phyloP scores from a whole-genome alignment of 805 yeast species.

The Saccharomyces jurei region DNA sequence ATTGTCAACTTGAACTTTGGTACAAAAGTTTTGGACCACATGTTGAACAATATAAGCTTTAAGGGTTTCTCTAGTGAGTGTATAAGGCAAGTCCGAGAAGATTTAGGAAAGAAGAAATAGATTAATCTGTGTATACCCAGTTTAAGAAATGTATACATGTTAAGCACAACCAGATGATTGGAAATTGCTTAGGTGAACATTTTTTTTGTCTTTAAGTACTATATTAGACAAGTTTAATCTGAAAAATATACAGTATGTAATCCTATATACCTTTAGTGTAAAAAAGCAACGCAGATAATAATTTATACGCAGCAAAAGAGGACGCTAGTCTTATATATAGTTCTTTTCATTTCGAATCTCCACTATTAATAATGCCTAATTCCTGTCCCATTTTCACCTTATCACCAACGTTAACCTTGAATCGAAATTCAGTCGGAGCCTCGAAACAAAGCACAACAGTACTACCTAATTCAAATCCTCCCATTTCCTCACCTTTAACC shows the following conservation, averaged over 20 bases:
- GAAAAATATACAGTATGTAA: not conserved
- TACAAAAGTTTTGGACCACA: slow-evolving; percentile 5
- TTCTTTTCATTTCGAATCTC: not conserved
- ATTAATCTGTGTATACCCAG: not conserved
- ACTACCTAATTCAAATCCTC: slow-evolving; percentile 92
- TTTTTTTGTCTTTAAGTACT: not conserved
- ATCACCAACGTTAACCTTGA: slow-evolving; percentile 63
- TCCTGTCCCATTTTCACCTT: slow-evolving; percentile 78
- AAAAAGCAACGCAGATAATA: not conserved
- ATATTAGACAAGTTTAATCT: not conserved
- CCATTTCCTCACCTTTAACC: slow-evolving; percentile 87
- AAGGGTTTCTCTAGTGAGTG: not conserved
- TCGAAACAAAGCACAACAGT: slow-evolving; percentile 96
- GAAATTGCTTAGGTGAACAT: not conserved
- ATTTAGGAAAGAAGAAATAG: not conserved
- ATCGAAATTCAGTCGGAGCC: slow-evolving; percentile 77
- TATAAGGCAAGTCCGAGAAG: not conserved
- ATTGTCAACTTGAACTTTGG: slow-evolving; percentile 25
- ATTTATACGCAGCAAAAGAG: not conserved
- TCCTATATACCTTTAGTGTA: not conserved
- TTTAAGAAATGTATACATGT: not conserved
- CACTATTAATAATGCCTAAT: slow-evolving; percentile 39
- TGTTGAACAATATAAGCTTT: not conserved
- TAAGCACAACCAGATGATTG: not conserved
- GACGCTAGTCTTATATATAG: not conserved